phyloP scores from a whole-genome alignment of 805 yeast species.

The Ogataea haglerorum region DNA sequence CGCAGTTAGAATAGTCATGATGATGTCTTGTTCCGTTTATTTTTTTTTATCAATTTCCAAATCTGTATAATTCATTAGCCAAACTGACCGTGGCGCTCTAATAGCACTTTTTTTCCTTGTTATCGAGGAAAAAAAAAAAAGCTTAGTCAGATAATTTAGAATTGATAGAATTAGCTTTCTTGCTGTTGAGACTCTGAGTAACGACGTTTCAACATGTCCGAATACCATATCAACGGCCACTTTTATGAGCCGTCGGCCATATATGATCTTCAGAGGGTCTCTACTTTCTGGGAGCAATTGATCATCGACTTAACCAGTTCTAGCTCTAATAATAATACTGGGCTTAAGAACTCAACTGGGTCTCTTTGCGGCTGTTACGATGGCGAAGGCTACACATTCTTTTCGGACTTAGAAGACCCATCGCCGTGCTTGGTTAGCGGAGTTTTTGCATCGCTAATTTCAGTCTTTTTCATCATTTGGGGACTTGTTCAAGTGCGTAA shows the following conservation, averaged over 20 bases:
- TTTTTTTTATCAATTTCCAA: conserved; percentile 11
- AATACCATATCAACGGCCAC: conserved; percentile 5
- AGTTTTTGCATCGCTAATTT: conserved; percentile 34
- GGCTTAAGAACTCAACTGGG: background rate
- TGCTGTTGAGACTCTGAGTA: background rate
- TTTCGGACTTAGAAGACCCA: conserved; percentile 40
- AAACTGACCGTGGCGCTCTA: conserved; percentile 1
- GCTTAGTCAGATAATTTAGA: background rate
- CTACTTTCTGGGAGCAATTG: background rate
- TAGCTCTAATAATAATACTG: background rate
- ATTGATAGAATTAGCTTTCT: background rate
- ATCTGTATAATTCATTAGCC: conserved; percentile 6
- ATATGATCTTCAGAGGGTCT: background rate
- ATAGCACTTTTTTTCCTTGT: no score
- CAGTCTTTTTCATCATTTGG: conserved; percentile 36
- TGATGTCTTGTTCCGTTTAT: conserved; percentile 1
- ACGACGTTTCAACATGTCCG: conserved; percentile 3
- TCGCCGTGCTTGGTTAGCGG: conserved; percentile 53
- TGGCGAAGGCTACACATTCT: conserved; percentile 44
- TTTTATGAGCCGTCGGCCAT: conserved; percentile 1
- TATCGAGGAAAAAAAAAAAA: conserved; percentile 1
- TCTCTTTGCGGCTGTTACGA: conserved; percentile 30
- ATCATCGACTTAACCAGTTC: background rate
- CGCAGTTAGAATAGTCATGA: conserved; percentile 2
- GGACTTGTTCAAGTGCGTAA: conserved; percentile 36